Percentiles rank a stretch among this genome's conserved stretches.
phyloP scores from a whole-genome alignment of 345 rosid genomes.

The Eucalyptus pauciflora region DNA sequence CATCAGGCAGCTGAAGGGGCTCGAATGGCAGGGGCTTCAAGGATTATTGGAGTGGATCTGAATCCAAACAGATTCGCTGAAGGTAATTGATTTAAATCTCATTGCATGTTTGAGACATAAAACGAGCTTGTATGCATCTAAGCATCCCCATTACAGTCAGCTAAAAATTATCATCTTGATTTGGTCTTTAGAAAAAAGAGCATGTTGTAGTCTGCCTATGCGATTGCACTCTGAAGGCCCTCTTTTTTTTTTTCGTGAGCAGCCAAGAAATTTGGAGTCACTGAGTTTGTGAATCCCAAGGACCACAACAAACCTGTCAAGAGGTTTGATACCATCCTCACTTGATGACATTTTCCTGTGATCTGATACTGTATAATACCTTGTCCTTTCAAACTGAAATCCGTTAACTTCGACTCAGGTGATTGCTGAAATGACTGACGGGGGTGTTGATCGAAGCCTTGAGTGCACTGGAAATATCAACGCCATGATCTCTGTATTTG shows the following conservation, averaged over 20 bases:
- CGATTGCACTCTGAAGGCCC: neutral
- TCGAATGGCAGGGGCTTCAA: conserved; percentile 16
- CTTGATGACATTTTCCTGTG: neutral
- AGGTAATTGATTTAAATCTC: neutral
- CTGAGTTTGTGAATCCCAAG: conserved; percentile 34
- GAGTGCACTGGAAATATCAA: conserved; percentile 68
- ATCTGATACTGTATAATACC: neutral
- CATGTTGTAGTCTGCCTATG: neutral
- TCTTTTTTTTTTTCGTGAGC: neutral
- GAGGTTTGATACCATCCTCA: conserved; percentile 1
- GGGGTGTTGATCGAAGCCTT: conserved; percentile 74
- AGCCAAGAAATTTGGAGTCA: conserved; percentile 38
- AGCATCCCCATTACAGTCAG: neutral
- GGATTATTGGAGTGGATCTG: conserved; percentile 28
- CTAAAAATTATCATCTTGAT: neutral
- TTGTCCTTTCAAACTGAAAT: neutral
- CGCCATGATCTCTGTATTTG: conserved; percentile 83
- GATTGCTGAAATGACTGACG: conserved; percentile 67
- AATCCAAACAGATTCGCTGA: conserved; percentile 14
- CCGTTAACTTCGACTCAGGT: conserved; percentile 9
- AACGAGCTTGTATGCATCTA: neutral
- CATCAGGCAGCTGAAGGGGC: conserved; percentile 29
- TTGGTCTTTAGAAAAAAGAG: neutral
- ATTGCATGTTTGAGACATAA: neutral
- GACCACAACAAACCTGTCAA: conserved; percentile 25